Conservation (phyloP, 768 basidiomycete genomes). For the Collybia nuda region DNA sequence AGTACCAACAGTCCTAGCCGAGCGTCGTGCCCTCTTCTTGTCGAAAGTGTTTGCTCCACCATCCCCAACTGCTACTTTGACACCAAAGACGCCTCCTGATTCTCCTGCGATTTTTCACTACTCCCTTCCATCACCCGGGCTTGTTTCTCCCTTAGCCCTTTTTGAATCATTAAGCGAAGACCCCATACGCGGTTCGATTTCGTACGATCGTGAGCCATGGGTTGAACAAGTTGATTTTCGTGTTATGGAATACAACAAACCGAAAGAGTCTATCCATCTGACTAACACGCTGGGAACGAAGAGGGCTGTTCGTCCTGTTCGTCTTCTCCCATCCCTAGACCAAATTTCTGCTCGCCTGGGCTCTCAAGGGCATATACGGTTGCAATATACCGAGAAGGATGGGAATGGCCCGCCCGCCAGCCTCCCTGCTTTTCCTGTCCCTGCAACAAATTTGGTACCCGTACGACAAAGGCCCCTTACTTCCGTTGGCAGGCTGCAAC, state of each 20-base stretch:
- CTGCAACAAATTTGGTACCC: slow-evolving; percentile 11
- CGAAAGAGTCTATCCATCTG: slow-evolving; percentile 9
- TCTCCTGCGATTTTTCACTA: slow-evolving; percentile 71
- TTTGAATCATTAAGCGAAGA: slow-evolving; percentile 50
- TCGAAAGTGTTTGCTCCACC: slow-evolving; percentile 72
- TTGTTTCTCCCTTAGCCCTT: slow-evolving; percentile 59
- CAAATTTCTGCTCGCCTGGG: slow-evolving; percentile 70
- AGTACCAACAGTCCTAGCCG: slow-evolving; percentile 38
- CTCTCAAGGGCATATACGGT: slow-evolving; percentile 30
- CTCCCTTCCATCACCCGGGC: slow-evolving; percentile 66
- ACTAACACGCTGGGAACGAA: background rate
- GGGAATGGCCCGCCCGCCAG: slow-evolving; percentile 17
- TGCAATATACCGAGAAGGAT: slow-evolving; percentile 15
- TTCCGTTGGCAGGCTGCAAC: slow-evolving; percentile 40
- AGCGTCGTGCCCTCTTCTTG: slow-evolving; percentile 74
- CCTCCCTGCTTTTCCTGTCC: slow-evolving; percentile 31
- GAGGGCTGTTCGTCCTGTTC: slow-evolving; percentile 19
- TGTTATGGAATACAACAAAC: slow-evolving; percentile 25
- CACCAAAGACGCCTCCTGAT: slow-evolving; percentile 67
- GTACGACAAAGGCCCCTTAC: slow-evolving; percentile 25
- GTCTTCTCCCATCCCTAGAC: slow-evolving; percentile 65
- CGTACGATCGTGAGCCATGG: slow-evolving; percentile 42
- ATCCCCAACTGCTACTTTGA: slow-evolving; percentile 53
- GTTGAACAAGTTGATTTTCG: slow-evolving; percentile 71
- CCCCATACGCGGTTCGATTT: slow-evolving; percentile 20